Conservation (phyloP, 2,329 filamentous ascomycete genomes). For the Fusarium buharicum region DNA sequence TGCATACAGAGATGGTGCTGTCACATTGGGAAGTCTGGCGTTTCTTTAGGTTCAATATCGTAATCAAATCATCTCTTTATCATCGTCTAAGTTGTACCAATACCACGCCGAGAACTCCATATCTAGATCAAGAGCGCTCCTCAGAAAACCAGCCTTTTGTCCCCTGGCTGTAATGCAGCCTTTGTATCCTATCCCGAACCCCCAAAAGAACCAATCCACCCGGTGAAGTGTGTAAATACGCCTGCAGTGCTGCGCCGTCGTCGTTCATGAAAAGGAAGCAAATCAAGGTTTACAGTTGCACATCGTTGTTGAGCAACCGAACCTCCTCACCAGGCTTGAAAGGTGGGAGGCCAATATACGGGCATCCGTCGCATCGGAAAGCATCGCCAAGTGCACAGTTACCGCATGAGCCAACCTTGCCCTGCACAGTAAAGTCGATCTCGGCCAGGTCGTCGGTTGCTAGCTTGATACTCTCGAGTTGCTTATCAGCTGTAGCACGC, state of each 20-base stretch:
- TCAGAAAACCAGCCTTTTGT: constrained; percentile 34
- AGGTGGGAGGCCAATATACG: constrained; percentile 90
- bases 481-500: constrained; percentile 70
- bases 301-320: constrained; percentile 82
- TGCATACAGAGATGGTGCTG: constrained; percentile 26
- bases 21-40: constrained; percentile 36
- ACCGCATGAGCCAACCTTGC: constrained; percentile 93
- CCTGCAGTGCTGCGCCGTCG: constrained; percentile 38
- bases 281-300: constrained; percentile 72
- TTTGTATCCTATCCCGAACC: constrained; percentile 35
- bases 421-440: constrained; percentile 96
- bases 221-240: constrained; percentile 40
- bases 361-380: constrained; percentile 77
- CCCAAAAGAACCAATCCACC: constrained; percentile 32
- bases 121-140: constrained; percentile 42
- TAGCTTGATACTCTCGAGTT: constrained; percentile 77
- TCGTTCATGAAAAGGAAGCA: constrained; percentile 26
- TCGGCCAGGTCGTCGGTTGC: constrained; percentile 81
- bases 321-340: constrained; percentile 99
- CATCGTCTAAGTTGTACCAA: constrained; percentile 38
- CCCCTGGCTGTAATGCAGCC: constrained; percentile 28
- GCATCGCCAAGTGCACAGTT: constrained; percentile 95
- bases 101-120: constrained; percentile 42
- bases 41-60: constrained; percentile 21
- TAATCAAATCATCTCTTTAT: constrained; percentile 35